Conservation (phyloP, 139 green algal genomes). For the Pleodorina starrii region DNA sequence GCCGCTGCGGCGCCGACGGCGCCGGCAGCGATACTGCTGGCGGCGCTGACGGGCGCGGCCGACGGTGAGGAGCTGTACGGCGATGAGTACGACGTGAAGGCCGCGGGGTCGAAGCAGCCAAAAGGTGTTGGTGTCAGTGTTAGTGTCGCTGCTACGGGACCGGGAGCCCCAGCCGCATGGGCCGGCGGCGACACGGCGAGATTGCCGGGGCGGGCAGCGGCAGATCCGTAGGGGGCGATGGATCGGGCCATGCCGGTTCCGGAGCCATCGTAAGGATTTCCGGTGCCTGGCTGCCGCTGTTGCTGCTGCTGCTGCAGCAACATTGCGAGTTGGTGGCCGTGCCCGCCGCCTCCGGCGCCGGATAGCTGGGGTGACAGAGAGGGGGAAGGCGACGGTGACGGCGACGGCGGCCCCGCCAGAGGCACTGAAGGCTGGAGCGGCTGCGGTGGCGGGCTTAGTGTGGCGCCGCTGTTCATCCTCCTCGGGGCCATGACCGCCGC, state of each 20-base stretch:
- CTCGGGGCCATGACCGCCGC: not conserved
- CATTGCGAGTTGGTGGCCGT: not conserved
- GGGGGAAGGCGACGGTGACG: not conserved
- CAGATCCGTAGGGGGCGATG: not conserved
- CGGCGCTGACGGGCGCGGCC: not conserved
- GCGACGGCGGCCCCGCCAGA: not conserved
- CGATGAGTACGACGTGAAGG: not conserved
- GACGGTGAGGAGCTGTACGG: slow-evolving; percentile 10
- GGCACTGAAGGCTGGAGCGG: not conserved
- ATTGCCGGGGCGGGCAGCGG: not conserved
- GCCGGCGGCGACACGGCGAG: no score
- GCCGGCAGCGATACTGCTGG: not conserved
- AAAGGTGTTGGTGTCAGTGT: not conserved
- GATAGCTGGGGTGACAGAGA: not conserved
- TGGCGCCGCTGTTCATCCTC: not conserved
- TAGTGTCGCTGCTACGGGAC: no score
- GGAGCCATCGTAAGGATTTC: not conserved
- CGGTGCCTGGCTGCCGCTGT: not conserved
- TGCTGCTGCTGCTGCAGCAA: not conserved
- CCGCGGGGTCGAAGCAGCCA: not conserved
- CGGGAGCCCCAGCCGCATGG: not conserved
- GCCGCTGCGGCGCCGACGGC: not conserved
- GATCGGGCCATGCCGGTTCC: not conserved
- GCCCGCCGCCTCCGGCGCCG: no score
- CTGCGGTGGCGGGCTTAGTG: not conserved